Conservation (phyloP, 495 filamentous ascomycete genomes). For the Amniculicola lignicola region DNA sequence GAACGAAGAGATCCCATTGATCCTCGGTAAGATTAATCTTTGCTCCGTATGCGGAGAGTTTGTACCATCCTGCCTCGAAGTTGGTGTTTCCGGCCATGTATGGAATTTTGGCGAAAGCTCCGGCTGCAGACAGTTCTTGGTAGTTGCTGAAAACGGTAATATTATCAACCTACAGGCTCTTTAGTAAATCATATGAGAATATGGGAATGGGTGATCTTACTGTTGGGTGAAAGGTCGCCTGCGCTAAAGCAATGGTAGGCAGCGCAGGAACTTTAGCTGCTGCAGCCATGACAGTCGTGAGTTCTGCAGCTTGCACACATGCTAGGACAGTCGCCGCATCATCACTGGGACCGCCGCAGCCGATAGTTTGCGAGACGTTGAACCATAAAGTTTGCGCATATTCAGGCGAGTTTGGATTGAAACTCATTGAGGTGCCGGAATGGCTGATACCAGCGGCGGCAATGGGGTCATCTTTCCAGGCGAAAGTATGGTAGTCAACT, state of each 20-base stretch:
- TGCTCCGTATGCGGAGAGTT: conserved; percentile 14
- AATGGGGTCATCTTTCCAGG: conserved; percentile 44
- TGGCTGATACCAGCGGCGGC: conserved; percentile 50
- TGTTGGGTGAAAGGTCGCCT: conserved; percentile 48
- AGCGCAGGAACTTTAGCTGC: conserved; percentile 36
- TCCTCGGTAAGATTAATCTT: conserved; percentile 9
- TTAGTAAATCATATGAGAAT: no score
- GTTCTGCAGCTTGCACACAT: conserved; percentile 48
- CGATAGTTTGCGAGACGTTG: conserved; percentile 44
- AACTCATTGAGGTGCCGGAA: conserved; percentile 53
- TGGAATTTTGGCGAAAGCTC: conserved; percentile 26
- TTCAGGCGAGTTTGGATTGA: conserved; percentile 39
- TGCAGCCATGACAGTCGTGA: conserved; percentile 39
- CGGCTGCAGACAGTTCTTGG: conserved; percentile 36
- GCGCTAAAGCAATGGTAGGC: conserved; percentile 29
- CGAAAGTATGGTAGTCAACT: conserved; percentile 54
- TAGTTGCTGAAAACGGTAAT: conserved; percentile 51
- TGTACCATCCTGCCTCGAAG: conserved; percentile 17
- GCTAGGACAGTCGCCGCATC: conserved; percentile 32
- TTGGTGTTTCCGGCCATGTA: conserved; percentile 15
- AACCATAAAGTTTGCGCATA: conserved; percentile 40
- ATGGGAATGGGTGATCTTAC: no score
- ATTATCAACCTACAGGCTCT: no score
- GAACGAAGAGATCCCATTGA: conserved; percentile 20
- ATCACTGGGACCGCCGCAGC: conserved; percentile 38